Base-by-base conservation (phyloP, 164 flowering plant species). In the Echeveria elegans region DNA sequence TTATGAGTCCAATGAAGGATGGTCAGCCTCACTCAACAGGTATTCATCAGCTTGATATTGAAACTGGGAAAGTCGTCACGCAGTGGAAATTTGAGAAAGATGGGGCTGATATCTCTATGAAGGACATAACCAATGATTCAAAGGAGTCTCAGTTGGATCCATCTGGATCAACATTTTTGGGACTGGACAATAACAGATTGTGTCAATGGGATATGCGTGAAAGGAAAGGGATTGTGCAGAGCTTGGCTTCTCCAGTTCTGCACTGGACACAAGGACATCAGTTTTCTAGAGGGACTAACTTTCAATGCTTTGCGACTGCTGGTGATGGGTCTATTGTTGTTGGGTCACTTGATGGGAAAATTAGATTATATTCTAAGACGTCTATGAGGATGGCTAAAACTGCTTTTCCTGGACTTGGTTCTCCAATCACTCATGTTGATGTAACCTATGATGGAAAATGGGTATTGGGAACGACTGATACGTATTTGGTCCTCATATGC, bases 381-480 rank as follows among this genome's bases (percentile, higher is more conserved):
- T 88, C 97, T 1, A 94, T 94, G 99, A 82, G 99, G 78, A 82
- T 75, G 80, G 99, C 99, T 5, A 94, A 94, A 78, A 94, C 97
- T 10, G 97, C 97, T 28, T 91, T 94, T 69, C 97, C 97, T 0
- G 97, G 96, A 45, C 94, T 94, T 67, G 99, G 99, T 29, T 89
- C 95, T 0, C 97, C 96, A 0, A 89, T 94, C 30, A 94, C 96
- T 24, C 90, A 90, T 75, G 97, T 94, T 28, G 97, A 94, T 81
- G 97, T 87, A 43, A 89, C 97, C 6, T 89, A 74, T 81, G 99
- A 94, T 80, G 99, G 99, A 66, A 92, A 87, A 72, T 94, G 99
- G 99, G 78, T 94, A 59, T 72, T 94, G 84, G 99, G 96, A 26
- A 95, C 97, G 0, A 86, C 99, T 0, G 96, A 95, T 71, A 90